Evolutionary conservation across 768 basidiomycete genomes (phyloP), one percentile per base, ranked within the genome.

Genomic region (Coprinopsis marcescibilis): DNA sequence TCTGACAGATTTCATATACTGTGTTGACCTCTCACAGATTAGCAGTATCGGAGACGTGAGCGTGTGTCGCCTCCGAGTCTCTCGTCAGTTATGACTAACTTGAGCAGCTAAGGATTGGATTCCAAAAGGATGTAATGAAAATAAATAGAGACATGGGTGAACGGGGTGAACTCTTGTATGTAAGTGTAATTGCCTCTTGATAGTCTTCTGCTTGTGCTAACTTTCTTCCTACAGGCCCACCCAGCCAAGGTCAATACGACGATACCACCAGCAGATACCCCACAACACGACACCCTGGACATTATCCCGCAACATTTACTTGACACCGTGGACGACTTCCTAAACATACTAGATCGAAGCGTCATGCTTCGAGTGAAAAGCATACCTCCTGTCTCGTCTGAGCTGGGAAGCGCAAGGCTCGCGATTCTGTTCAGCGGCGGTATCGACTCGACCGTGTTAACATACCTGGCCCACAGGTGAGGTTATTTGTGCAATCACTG

Each of bases 391-490:
- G 56, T 59, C 46, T 42, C 58, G 73, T 75, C 24, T 30, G 41
- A n/a, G 4, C 26, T 46, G 17, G 46, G 17, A 41, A 29, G 44
- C 41, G 72, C 83, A 3, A 74, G 84, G 43, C 71, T 96, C 2
- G 92, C 86, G 2, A 73, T 99, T 7, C 74, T 99, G 7, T 99
- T 98, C 63, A 95, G 91, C 29, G 96, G 96, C 24, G 96, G 96
- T 0, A 90, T 99, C 35, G 96, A 99, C 60, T 97, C 85, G 10
- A 85, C 94, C 0, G 68, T 89, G 32, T 57, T 98, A 5, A 81
- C 94, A 0, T 84, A 78, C 57, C 70, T 99, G 4, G 87, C 91
- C 1, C 77, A 94, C 57, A 71, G 70, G 85, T 89, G 57, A 43
- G 76, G 57, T 24, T 21, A 29, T 13, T 27, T 11, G 13, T 37